These are phyloP conservation scores for Daldinia grandis DNA, from an alignment of 495 filamentous ascomycete species.

Conservation along the genomic window DNA sequence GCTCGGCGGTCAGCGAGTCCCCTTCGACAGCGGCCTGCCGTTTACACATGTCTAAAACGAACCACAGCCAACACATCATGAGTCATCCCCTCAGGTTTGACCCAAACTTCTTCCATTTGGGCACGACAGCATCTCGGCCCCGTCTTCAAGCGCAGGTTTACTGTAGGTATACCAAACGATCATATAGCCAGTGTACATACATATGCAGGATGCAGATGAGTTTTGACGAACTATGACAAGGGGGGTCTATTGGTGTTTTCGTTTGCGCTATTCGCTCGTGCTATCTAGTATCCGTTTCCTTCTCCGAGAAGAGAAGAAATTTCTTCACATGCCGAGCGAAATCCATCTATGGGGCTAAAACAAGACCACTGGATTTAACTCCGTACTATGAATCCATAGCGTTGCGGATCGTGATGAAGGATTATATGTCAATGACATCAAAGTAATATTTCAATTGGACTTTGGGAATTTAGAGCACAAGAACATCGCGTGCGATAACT, in stretches of 20 bases:
- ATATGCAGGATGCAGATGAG: constrained; percentile 2
- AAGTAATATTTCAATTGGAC: constrained; percentile 9
- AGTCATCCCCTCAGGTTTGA: constrained; percentile 32
- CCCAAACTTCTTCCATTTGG: constrained; percentile 13
- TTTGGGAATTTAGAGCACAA: constrained; percentile 5
- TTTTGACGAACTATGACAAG: constrained; percentile 4
- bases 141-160: constrained; percentile 2
- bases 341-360: constrained; percentile 9
- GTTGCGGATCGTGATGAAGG: constrained; percentile 27
- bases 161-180: constrained; percentile 6
- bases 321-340: constrained; percentile 7
- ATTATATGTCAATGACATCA: constrained; percentile 35
- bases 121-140: constrained; percentile 27
- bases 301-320: background rate
- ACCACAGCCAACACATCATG: constrained; percentile 33
- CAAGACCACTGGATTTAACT: constrained; percentile 14
- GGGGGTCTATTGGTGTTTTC: background rate
- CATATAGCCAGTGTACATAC: constrained; percentile 3
- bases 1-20: constrained; percentile 5
- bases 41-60: constrained; percentile 20
- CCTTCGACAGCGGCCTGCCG: constrained; percentile 12
- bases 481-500: constrained; percentile 9
- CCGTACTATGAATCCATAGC: constrained; percentile 24
- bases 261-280: background rate
- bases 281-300: background rate